Percentiles rank a stretch among this genome's conserved stretches.
phyloP scores from a whole-genome alignment of 805 yeast species.

The Wickerhamomyces xylosicus region DNA sequence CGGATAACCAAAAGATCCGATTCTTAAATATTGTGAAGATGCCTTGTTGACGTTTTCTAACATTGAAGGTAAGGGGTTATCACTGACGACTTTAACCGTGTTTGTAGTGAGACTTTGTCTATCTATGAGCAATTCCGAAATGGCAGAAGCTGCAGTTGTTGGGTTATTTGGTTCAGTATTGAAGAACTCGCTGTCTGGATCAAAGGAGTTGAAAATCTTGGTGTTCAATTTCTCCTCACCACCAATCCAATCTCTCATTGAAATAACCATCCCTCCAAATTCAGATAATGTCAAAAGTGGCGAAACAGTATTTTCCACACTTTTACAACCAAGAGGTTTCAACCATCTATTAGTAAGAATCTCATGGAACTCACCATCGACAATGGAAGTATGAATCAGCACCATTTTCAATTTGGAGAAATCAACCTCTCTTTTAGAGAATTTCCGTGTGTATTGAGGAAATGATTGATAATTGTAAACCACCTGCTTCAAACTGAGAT shows the following conservation, averaged over 20 bases:
- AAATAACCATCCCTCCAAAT: slow-evolving; percentile 92
- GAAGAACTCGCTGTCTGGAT: too few relatives aligned
- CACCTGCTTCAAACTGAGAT: slow-evolving; percentile 79
- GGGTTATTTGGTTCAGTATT: slow-evolving; percentile 4
- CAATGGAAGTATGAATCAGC: slow-evolving; percentile 75
- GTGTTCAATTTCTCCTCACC: slow-evolving; percentile 54
- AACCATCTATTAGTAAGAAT: slow-evolving; percentile 85
- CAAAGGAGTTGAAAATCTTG: slow-evolving; percentile 24
- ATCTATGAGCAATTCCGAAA: slow-evolving; percentile 63
- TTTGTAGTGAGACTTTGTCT: slow-evolving; percentile 65
- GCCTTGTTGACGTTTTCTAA: slow-evolving; percentile 30
- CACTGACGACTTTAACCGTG: slow-evolving; percentile 55
- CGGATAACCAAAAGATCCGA: slow-evolving; percentile 92
- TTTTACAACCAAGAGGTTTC: slow-evolving; percentile 77
- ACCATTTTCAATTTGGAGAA: slow-evolving; percentile 82
- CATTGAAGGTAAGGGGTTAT: slow-evolving; percentile 34
- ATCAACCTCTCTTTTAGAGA: slow-evolving; percentile 56
- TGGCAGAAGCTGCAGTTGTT: slow-evolving; percentile 16
- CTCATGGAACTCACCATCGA: slow-evolving; percentile 89
- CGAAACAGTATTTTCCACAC: slow-evolving; percentile 66
- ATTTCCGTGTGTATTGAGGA: slow-evolving; percentile 78
- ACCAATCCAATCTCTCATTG: slow-evolving; percentile 87
- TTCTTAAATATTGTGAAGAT: slow-evolving; percentile 43
- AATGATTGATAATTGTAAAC: slow-evolving; percentile 87
- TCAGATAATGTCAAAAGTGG: slow-evolving; percentile 86